Percentiles rank a stretch among this genome's conserved stretches.
Conservation (phyloP, 768 basidiomycete genomes). For the Pisolithus marmoratus region DNA sequence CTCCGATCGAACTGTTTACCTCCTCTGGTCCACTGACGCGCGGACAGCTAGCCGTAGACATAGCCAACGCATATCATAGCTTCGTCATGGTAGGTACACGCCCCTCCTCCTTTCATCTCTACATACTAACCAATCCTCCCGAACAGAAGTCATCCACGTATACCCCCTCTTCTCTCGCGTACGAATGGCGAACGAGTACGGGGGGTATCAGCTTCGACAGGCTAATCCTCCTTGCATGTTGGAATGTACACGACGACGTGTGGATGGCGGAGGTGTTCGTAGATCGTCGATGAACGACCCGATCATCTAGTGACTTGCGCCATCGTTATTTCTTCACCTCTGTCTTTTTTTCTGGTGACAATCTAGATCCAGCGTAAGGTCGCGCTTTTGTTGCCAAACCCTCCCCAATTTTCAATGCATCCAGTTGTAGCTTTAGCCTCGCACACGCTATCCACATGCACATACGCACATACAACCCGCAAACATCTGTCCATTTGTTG, state of each 20-base stretch:
- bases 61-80: conserved; percentile 33
- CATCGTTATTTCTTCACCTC: too few relatives aligned
- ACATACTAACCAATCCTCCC: too few relatives aligned
- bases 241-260: conserved; percentile 38
- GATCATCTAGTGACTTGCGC: too few relatives aligned
- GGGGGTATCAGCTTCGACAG: conserved; percentile 37
- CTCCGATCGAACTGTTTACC: conserved; percentile 30
- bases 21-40: conserved; percentile 37
- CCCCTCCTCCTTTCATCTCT: neutral
- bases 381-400: too few relatives aligned
- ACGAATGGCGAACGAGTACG: conserved; percentile 31
- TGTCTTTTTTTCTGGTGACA: too few relatives aligned
- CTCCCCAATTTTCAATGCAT: too few relatives aligned
- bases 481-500: too few relatives aligned
- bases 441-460: too few relatives aligned
- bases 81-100: conserved; percentile 34
- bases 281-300: conserved; percentile 25
- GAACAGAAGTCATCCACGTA: neutral
- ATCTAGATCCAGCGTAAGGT: too few relatives aligned
- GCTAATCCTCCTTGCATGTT: conserved; percentile 37
- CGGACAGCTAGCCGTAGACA: conserved; percentile 32
- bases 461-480: too few relatives aligned
- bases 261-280: conserved; percentile 50
- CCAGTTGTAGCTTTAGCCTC: too few relatives aligned
- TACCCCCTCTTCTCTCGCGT: neutral